Percentiles rank a stretch among this genome's conserved stretches.
These are phyloP conservation scores for Cladosporium sp. DNA, from an alignment of 2,329 filamentous ascomycete genomes.

Conservation along the genomic window DNA sequence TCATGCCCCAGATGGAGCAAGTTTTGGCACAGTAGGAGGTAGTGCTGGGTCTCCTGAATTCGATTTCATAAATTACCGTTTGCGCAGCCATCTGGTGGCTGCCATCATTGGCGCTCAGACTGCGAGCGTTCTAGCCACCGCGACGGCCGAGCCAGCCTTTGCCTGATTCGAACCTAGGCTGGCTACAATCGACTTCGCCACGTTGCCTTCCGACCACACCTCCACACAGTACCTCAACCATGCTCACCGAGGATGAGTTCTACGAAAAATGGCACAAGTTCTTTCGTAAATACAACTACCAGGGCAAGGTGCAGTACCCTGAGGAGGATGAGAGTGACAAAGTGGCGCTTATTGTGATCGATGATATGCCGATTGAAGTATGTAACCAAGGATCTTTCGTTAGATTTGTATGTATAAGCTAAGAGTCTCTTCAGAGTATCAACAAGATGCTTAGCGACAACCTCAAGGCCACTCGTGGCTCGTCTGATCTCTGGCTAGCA, in stretches of 20 bases:
- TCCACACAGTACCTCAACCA: background rate
- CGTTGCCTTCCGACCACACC: background rate
- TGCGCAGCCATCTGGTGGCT: background rate
- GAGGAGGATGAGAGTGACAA: slow-evolving; percentile 8
- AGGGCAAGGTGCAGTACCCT: slow-evolving; percentile 5
- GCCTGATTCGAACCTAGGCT: slow-evolving; percentile 1
- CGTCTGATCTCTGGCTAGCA: slow-evolving; percentile 10
- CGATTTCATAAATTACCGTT: background rate
- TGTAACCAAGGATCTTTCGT: background rate
- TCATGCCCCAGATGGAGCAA: no score
- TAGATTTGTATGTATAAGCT: slow-evolving; percentile 1
- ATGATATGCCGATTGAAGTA: slow-evolving; percentile 7
- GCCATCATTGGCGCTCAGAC: background rate
- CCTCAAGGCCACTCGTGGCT: slow-evolving; percentile 7
- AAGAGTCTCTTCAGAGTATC: slow-evolving; percentile 3
- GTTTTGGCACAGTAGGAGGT: background rate
- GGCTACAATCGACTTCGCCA: slow-evolving; percentile 1
- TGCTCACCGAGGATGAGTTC: slow-evolving; percentile 11
- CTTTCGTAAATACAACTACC: slow-evolving; percentile 4
- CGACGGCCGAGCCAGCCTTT: background rate
- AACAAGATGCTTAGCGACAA: slow-evolving; percentile 6
- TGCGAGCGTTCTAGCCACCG: background rate
- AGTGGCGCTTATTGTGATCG: slow-evolving; percentile 11
- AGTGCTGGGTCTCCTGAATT: background rate
- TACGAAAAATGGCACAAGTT: slow-evolving; percentile 8